These are phyloP conservation scores for Fusarium sp. DNA, from an alignment of 2,329 filamentous ascomycete species.

Conservation along the genomic window DNA sequence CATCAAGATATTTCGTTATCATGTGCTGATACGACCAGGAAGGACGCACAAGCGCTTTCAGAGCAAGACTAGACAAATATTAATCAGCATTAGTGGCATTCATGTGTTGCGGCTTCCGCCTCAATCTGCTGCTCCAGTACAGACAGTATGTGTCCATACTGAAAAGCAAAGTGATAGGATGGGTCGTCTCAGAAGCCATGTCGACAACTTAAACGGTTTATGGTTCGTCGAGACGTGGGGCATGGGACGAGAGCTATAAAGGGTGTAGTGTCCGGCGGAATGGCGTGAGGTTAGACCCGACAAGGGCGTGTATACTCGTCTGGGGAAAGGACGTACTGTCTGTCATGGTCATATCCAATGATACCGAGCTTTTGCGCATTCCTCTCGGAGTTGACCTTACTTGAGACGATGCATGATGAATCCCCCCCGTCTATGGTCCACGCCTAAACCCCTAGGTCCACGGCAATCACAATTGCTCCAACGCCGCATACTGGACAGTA, in stretches of 20 bases:
- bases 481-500: background rate
- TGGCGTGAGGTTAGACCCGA: slow-evolving; percentile 42
- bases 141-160: slow-evolving; percentile 6
- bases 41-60: slow-evolving; percentile 12
- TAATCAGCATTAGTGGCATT: slow-evolving; percentile 21
- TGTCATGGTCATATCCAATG: slow-evolving; percentile 24
- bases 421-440: slow-evolving; percentile 24
- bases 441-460: slow-evolving; percentile 20
- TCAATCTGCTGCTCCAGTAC: slow-evolving; percentile 25
- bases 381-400: slow-evolving; percentile 24
- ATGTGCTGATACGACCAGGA: background rate
- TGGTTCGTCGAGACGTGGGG: slow-evolving; percentile 41
- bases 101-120: slow-evolving; percentile 14
- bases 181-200: slow-evolving; percentile 28
- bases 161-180: slow-evolving; percentile 34
- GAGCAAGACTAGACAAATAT: slow-evolving; percentile 20
- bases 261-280: slow-evolving; percentile 43
- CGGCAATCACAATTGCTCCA: slow-evolving; percentile 32
- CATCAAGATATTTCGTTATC: background rate
- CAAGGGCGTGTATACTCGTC: slow-evolving; percentile 35
- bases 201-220: slow-evolving; percentile 21
- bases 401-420: slow-evolving; percentile 33
- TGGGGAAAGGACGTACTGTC: slow-evolving; percentile 34
- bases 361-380: slow-evolving; percentile 18
- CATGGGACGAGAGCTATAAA: slow-evolving; percentile 40